Evolutionary conservation across 2,329 filamentous ascomycete genomes (phyloP), one percentile per base, ranked within the genome.

Genomic region (Fusarium armeniacum): DNA sequence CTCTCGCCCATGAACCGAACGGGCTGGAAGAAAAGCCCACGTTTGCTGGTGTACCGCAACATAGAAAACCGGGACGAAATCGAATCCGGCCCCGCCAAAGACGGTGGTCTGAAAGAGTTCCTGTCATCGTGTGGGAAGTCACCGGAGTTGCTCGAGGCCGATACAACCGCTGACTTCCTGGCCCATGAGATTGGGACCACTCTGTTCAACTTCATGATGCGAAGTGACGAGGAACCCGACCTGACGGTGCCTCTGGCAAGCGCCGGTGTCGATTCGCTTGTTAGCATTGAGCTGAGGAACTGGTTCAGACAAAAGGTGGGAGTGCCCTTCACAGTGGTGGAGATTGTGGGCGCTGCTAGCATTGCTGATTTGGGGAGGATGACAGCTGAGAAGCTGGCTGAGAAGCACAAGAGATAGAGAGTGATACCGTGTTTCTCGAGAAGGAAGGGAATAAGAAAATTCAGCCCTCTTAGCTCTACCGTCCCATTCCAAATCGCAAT

Each of bases 201-300:
- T 52, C 30, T 58, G 30, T 58, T 58, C 15, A 58, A 44, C 46
- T 58, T 52, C 22, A 58, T 58, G 46, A 58, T 58, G 46, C 36
- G 46, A 36, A 36, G 30, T 22, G 36, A 58, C 30, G 46, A 58
- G 55, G 36, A 58, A 28, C 46, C 36, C 13, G 36, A 30, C 45
- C 36, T 58, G 22, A 36, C 36, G 18, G 55, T 58, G 22, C 36
- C 46, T 13, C 46, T 52, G 30, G 46, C 36, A 7, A 58, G 36
- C 18, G 36, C 55, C 6, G 46, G 55, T 52, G 36, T 58, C 18
- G 36, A 52, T 30, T 58, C 45, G 28, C 36, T 58, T 58, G 45
- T 58, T 35, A 51, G 45, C 2, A 58, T 58, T 10, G 45, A 58
- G 54, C 36, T 58, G 5, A 58, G 54, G 36, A 58, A 43, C 54